Conservation (phyloP, 257 asterid genomes). For the Plantago ovata region DNA sequence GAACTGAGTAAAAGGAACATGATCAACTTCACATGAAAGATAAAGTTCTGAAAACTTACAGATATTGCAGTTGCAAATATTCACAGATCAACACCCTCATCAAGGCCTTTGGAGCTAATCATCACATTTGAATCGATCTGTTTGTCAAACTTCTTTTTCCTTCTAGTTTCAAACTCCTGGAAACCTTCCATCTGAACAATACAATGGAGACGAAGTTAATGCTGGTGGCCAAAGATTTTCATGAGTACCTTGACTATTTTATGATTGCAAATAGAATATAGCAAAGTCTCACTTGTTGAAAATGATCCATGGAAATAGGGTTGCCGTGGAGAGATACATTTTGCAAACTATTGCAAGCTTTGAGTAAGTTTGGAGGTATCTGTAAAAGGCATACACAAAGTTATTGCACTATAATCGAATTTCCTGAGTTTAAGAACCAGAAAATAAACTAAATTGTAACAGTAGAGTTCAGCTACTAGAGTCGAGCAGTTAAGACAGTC, state of each 20-base stretch:
- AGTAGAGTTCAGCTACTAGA: neutral
- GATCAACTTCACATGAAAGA: neutral
- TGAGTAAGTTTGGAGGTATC: slow-evolving; percentile 77
- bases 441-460: slow-evolving; percentile 3
- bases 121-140: slow-evolving; percentile 88
- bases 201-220: neutral
- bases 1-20: neutral
- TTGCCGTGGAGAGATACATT: slow-evolving; percentile 83
- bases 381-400: slow-evolving; percentile 23
- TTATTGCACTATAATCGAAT: neutral
- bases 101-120: slow-evolving; percentile 91
- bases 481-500: too few relatives aligned
- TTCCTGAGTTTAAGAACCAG: slow-evolving; percentile 2
- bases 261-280: neutral
- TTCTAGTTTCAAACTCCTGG: slow-evolving; percentile 75
- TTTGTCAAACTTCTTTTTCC: slow-evolving; percentile 88
- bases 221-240: slow-evolving; percentile 11
- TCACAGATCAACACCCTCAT: slow-evolving; percentile 87
- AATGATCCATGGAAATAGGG: slow-evolving; percentile 88
- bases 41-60: slow-evolving; percentile 22
- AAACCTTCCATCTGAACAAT: slow-evolving; percentile 76
- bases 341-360: slow-evolving; percentile 82
- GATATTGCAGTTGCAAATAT: slow-evolving; percentile 22
- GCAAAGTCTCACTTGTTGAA: slow-evolving; percentile 60
- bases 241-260: neutral